Evolutionary conservation across 1,284 basidiomycete genomes (phyloP), one percentile per base, ranked within the genome.

Genomic region (Meira nashicola): DNA sequence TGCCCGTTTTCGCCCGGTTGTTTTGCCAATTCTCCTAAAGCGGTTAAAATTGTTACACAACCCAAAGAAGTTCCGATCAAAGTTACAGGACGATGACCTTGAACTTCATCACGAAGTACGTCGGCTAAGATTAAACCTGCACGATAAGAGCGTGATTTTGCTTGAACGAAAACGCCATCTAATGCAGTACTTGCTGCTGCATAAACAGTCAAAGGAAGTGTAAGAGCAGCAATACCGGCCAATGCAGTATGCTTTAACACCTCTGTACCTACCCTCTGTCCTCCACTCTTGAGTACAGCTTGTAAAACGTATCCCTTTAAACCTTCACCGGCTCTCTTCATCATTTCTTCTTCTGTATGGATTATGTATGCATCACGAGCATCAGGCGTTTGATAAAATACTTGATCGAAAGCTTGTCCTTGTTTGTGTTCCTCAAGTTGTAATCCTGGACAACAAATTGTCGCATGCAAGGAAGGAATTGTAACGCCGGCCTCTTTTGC

Each of bases 61-160:
- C 84, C 84, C 7, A 84, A 76, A 1, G 82, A 83, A 1, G 81
- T 82, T 2, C 83, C 84, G 63, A 84, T 80, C 33, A 85, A 71
- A 0, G 82, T 71, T 2, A 82, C 81, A 0, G 84, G 84, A 0
- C 84, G 77, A 63, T 82, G 81, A 7, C 84, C 84, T 66, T 84
- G 84, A 0, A 83, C 81, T 25, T 81, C 76, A 59, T 83, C 81
- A 43, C 81, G 78, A 19, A 85, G 76, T 7, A 84, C 82, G 54
- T 84, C 82, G 7, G 83, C 83, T 0, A 85, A 78, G 9, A 85
- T 72, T 17, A 81, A 67, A 1, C 83, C 83, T 0, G 83, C 83
- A 40, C 38, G 54, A 48, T 48, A 63, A 51, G 59, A 58, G 57
- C 38, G 60, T 47, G 44, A 65, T 56, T 65, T 64, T 49, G 68